A percentile compares a stretch with the other conserved stretches of the same genome.
phyloP scores from a whole-genome alignment of 2,329 filamentous ascomycete genomes.

The Cytospora leucostoma region DNA sequence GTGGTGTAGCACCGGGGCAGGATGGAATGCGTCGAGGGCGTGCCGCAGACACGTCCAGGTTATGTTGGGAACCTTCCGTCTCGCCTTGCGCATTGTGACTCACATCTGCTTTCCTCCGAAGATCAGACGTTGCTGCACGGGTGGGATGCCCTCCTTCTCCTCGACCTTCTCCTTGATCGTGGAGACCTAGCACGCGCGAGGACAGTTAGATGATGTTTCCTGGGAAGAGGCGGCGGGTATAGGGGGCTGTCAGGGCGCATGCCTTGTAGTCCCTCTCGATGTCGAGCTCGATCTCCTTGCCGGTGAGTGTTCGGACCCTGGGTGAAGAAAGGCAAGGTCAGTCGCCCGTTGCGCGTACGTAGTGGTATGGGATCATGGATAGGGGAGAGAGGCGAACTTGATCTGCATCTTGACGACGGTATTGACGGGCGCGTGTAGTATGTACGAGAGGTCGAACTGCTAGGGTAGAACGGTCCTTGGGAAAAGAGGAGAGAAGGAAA shows the following conservation, averaged over 20 bases:
- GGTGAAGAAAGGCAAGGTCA: slow-evolving; percentile 9
- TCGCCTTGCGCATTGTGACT: slow-evolving; percentile 32
- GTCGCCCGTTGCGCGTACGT: not conserved
- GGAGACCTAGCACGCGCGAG: slow-evolving; percentile 64
- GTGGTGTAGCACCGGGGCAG: not conserved
- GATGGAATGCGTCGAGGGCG: no score
- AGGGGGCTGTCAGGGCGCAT: slow-evolving; percentile 30
- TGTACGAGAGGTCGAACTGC: not conserved
- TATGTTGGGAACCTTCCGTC: not conserved
- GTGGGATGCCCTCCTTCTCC: slow-evolving; percentile 98
- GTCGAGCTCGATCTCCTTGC: slow-evolving; percentile 98
- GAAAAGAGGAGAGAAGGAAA: not conserved
- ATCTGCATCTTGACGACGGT: slow-evolving; percentile 48
- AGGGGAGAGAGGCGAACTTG: slow-evolving; percentile 46
- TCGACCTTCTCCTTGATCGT: slow-evolving; percentile 99
- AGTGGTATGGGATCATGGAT: slow-evolving; percentile 10
- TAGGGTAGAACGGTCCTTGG: not conserved
- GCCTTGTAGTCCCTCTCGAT: slow-evolving; percentile 95
- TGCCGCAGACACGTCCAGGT: not conserved
- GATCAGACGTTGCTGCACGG: slow-evolving; percentile 93
- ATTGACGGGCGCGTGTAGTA: not conserved
- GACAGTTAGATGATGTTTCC: slow-evolving; percentile 1
- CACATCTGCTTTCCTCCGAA: slow-evolving; percentile 98
- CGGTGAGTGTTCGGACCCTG: slow-evolving; percentile 95
- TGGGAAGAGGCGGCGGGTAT: not conserved